Base-by-base conservation (phyloP, 2,329 filamentous ascomycete species). In the Penicillium sp. region DNA sequence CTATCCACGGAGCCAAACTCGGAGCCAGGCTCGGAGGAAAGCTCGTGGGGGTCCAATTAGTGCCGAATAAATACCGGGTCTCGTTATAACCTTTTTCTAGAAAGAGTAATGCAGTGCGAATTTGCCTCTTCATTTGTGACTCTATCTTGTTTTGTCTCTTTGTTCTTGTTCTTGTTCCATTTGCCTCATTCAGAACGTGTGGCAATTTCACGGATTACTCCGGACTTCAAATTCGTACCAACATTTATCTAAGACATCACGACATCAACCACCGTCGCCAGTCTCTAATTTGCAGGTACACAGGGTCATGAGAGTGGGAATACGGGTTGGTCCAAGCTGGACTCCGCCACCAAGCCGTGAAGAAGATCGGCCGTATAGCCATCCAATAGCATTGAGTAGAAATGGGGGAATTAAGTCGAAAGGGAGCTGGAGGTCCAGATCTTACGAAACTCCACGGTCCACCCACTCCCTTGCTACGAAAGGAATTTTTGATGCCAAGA, bases 291-390 rank as follows among this genome's bases (percentile, higher is more conserved):
- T 28, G 24, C 24, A 28, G 5, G 10, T 10, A 28, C 10, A 28
- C 24, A 28, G 10, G 24, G 10, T 28, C 24, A 28, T 28, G 21
- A 26, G 6, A n/a, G 21, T 5, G 4, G 39, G 23, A 43, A 28
- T 43, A 43, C 23, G 21, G 23, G 39, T 18, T 43, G 39, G 39
- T 43, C 39, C 39, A 43, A 43, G 39, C 39, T 43, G 39, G 24
- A 28, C 39, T 43, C 39, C 39, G 39, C 39, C 39, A 43, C 39
- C 39, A 21, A n/a, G 19, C 36, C 23, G 39, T 43, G 39, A 43
- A 43, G 39, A 43, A 43, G 39, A 43, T 43, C 39, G 39, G 13
- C 39, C 39, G n/a, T 9, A 18, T 43, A n/a, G 23, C 3, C 39
- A 14, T 26, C 23, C 39, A 28, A 43, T 43, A 23, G n/a, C 23